Evolutionary conservation across 805 yeast genomes (phyloP), one percentile per base, ranked within the genome.

Genomic region (Ogataea zsoltii): DNA sequence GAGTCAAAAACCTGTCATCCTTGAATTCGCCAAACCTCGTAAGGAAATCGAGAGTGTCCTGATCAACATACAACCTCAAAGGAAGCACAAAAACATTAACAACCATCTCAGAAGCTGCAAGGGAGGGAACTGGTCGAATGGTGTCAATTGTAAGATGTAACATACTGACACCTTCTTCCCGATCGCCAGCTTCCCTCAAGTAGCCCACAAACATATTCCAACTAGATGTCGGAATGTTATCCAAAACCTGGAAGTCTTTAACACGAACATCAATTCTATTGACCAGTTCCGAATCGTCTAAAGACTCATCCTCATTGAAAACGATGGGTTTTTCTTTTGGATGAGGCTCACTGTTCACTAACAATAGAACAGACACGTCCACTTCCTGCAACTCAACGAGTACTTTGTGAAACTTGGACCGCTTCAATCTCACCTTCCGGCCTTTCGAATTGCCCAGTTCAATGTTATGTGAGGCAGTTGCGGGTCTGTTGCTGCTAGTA

Each of bases 41-140:
- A 26, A 90, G 55, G 53, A 92, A 91, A 45, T 90, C 97, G 15
- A 90, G 70, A 0, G 97, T 88, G 58, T 92, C 98, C 62, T 94
- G 99, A 63, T 94, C 98, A 35, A 94, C 81, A 61, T 88, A 89
- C 13, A 94, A 64, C 41, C 96, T 71, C 35, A 94, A 58, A 0
- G 99, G 99, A 15, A 86, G 68, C 0, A 88, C 66, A 4, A 72
- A 60, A 1, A 82, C 69, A 19, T 72, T 67, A 37, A 88, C 49
- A 2, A 78, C 67, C 16, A 83, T 60, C 57, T 91, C 98, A 1
- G 86, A 72, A 2, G 88, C 84, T n/a, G 83, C 82, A 28, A 89
- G 57, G 9, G 67, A 61, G 0, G 79, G 68, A 11, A 81, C 76
- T 0, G 96, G 95, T 45, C 88, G 69, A 2, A 87, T 76, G 32